A percentile compares a stretch with the other conserved stretches of the same genome.
phyloP scores from a whole-genome alignment of 2,329 filamentous ascomycete species.

The Emydomyces testavorans region DNA sequence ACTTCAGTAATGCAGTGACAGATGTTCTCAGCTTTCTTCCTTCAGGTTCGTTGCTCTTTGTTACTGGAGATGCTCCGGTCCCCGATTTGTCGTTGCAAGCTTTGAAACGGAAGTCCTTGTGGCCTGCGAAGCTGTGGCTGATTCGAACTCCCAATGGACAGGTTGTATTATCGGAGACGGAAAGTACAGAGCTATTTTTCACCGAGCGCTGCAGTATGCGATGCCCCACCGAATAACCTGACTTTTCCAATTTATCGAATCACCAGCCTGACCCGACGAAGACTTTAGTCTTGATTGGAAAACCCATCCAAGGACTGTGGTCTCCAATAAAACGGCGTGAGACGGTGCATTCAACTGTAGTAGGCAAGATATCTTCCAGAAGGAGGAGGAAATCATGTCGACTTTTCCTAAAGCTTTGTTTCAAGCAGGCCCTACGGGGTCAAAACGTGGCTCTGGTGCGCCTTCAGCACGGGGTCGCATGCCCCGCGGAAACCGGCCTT shows the following conservation, averaged over 20 bases:
- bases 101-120: neutral
- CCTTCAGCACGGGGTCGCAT: conserved; percentile 7
- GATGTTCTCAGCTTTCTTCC: neutral
- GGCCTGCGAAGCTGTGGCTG: neutral
- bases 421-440: neutral
- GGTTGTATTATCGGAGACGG: neutral
- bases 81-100: neutral
- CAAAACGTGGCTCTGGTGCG: conserved; percentile 10
- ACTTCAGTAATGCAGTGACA: neutral
- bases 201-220: neutral
- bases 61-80: neutral
- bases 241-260: neutral
- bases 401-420: neutral
- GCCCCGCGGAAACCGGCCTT: conserved; percentile 1
- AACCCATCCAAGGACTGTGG: neutral
- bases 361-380: neutral
- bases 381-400: neutral
- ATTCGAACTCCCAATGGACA: neutral
- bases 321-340: neutral
- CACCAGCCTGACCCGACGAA: neutral
- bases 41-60: neutral
- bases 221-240: neutral
- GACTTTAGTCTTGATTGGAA: neutral
- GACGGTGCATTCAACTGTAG: neutral
- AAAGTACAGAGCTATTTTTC: neutral